Evolutionary conservation across 2,329 filamentous ascomycete genomes (phyloP).

Genomic region (Penicillium psychrosexuale): DNA sequence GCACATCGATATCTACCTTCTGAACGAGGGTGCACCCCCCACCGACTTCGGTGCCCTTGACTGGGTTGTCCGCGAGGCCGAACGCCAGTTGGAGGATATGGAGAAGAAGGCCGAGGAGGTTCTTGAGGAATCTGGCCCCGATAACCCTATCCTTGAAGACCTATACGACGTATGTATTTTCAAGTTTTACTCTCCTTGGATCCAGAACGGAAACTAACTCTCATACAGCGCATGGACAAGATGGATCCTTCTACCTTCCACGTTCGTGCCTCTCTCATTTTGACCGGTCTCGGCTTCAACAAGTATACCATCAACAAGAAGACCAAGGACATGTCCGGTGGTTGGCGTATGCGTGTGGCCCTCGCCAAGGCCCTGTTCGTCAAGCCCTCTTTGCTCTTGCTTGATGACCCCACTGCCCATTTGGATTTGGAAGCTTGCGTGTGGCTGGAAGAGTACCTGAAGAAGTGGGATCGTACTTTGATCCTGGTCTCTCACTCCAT

Average conservation of each 20-base stretch:
- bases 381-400: constrained; percentile 89
- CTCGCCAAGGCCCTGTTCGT: constrained; percentile 97
- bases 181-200: background rate
- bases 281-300: constrained; percentile 99
- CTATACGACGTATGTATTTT: constrained; percentile 77
- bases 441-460: constrained; percentile 99
- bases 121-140: constrained; percentile 86
- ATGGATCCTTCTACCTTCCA: constrained; percentile 98
- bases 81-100: constrained; percentile 85
- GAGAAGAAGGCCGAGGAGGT: constrained; percentile 87
- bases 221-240: constrained; percentile 81
- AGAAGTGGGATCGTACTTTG: constrained; percentile 98
- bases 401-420: constrained; percentile 98
- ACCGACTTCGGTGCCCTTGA: constrained; percentile 87
- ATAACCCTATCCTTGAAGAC: constrained; percentile 85
- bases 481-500: constrained; percentile 95
- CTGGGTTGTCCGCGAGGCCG: constrained; percentile 94
- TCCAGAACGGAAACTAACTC: constrained; percentile 21
- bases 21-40: constrained; percentile 93
- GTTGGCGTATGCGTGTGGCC: constrained; percentile 99
- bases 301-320: constrained; percentile 97
- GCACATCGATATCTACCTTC: constrained; percentile 94
- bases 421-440: constrained; percentile 99
- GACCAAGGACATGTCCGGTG: constrained; percentile 99
- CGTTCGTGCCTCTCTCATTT: constrained; percentile 90